phyloP scores from a whole-genome alignment of 257 asterid genomes.

The Jacaranda copaia region DNA sequence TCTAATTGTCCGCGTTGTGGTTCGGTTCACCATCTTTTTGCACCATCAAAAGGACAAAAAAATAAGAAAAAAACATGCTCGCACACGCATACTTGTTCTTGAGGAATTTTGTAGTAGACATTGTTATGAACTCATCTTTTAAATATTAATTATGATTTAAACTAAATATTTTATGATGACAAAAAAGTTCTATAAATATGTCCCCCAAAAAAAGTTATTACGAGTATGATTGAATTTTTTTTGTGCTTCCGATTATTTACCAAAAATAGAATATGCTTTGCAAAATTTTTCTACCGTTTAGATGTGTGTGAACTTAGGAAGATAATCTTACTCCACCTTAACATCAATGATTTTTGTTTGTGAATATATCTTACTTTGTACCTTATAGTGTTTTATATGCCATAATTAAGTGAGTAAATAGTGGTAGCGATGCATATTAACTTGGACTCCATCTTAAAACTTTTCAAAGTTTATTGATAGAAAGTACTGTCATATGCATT shows the following conservation, averaged over 20 bases:
- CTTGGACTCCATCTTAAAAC: neutral
- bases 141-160: too few species aligned
- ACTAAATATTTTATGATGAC: too few species aligned
- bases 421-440: too few species aligned
- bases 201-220: too few species aligned
- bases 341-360: neutral
- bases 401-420: neutral
- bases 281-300: too few species aligned
- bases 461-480: neutral
- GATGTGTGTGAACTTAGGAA: too few species aligned
- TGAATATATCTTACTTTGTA: neutral
- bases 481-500: neutral
- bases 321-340: too few species aligned
- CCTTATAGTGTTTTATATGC: neutral
- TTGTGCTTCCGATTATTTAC: too few species aligned
- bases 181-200: too few species aligned
- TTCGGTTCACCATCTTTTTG: neutral
- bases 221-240: too few species aligned
- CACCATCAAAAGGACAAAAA: neutral
- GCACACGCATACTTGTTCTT: neutral
- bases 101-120: neutral
- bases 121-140: too few species aligned
- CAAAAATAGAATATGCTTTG: too few species aligned
- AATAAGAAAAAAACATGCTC: neutral
- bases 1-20: conserved; percentile 17